Evolutionary conservation across 345 rosid genomes (phyloP).

Genomic region (Euclidium syriacum): DNA sequence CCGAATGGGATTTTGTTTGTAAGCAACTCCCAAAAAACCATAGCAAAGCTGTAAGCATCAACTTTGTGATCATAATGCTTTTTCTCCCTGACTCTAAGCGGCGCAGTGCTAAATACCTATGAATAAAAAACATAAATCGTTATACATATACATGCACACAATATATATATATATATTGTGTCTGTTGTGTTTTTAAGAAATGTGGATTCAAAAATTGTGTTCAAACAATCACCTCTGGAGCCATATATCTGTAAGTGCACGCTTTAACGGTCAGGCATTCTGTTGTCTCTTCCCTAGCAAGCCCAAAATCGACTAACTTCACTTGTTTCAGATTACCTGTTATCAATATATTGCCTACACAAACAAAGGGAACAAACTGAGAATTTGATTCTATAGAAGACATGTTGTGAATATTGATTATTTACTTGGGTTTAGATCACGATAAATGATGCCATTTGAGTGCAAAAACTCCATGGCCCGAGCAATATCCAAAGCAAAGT

Average conservation of each 20-base stretch:
- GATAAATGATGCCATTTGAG: constrained; percentile 63
- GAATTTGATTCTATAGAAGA: neutral
- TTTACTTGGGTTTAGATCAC: constrained; percentile 68
- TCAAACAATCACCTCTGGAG: constrained; percentile 55
- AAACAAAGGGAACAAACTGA: neutral
- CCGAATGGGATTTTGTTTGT: constrained; percentile 54
- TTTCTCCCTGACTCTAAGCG: constrained; percentile 35
- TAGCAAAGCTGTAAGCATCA: constrained; percentile 64
- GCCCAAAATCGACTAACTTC: constrained; percentile 59
- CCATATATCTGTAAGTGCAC: constrained; percentile 74
- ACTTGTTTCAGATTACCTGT: constrained; percentile 37
- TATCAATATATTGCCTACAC: constrained; percentile 51
- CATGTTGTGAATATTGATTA: neutral
- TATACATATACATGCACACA: no score
- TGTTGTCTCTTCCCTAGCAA: constrained; percentile 44
- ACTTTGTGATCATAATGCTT: constrained; percentile 64
- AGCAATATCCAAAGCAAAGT: constrained; percentile 54
- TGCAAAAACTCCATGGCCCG: constrained; percentile 69
- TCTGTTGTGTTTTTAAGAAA: neutral
- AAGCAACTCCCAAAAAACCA: constrained; percentile 63
- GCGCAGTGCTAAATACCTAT: constrained; percentile 45
- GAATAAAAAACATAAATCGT: neutral
- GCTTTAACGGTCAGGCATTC: constrained; percentile 51
- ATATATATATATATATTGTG: no score
- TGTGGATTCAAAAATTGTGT: neutral